These are phyloP conservation scores for Rhodotorula graminis DNA, from an alignment of 768 basidiomycete species.

Conservation along the genomic window DNA sequence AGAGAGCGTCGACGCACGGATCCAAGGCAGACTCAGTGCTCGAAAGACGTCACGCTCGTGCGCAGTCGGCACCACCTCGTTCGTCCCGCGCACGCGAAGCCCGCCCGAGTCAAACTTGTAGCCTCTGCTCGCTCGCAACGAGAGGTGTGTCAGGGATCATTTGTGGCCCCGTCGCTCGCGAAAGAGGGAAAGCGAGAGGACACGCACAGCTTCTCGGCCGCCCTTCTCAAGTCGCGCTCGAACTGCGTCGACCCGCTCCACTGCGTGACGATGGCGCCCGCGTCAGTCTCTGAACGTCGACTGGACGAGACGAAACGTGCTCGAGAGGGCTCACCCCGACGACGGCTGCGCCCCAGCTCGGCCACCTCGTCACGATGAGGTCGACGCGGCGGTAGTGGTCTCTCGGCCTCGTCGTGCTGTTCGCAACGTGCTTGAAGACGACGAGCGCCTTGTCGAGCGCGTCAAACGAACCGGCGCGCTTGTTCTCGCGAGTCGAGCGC, in stretches of 20 bases:
- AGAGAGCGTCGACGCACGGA: neutral
- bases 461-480: slow-evolving; percentile 29
- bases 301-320: no score
- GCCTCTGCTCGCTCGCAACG: neutral
- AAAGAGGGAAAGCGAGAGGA: neutral
- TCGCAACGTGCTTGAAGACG: slow-evolving; percentile 32
- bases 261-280: neutral
- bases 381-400: slow-evolving; percentile 31
- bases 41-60: slow-evolving; percentile 24
- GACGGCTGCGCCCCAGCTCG: slow-evolving; percentile 13
- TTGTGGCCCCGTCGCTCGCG: no score
- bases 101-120: slow-evolving; percentile 14
- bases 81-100: neutral
- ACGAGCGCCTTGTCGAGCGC: slow-evolving; percentile 37
- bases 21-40: neutral
- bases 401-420: slow-evolving; percentile 8
- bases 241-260: slow-evolving; percentile 27
- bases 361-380: slow-evolving; percentile 27
- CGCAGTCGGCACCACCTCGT: neutral
- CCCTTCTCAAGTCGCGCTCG: slow-evolving; percentile 29
- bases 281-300: no score
- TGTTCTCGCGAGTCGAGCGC: slow-evolving; percentile 25
- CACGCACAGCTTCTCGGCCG: slow-evolving; percentile 23
- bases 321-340: neutral
- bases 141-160: no score